Percentiles rank a stretch among this genome's conserved stretches.
phyloP scores from a whole-genome alignment of 805 yeast genomes.

The Wickerhamomyces subpelliculosus region DNA sequence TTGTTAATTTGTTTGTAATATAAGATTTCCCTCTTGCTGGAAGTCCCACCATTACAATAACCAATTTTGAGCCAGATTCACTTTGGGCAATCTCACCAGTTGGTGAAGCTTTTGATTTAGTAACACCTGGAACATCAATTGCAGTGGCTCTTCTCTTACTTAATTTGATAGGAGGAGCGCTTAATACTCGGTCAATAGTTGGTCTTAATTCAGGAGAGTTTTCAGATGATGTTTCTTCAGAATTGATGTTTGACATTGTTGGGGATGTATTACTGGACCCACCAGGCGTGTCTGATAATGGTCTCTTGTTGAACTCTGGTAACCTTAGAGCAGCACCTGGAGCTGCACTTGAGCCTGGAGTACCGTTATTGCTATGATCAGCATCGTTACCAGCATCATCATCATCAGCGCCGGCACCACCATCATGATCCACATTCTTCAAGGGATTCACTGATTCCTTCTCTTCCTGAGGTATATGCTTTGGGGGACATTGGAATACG shows the following conservation, averaged over 20 bases:
- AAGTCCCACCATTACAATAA: constrained; percentile 92
- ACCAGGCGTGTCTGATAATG: constrained; percentile 70
- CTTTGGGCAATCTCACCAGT: constrained; percentile 30
- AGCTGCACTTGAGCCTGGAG: too few species aligned
- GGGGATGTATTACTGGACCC: constrained; percentile 55
- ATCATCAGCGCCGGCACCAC: too few species aligned
- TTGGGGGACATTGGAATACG: not conserved
- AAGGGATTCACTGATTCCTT: not conserved
- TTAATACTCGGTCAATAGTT: not conserved
- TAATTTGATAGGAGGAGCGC: constrained; percentile 19
- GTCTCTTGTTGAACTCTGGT: constrained; percentile 65
- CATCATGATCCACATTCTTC: too few species aligned
- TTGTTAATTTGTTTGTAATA: constrained; percentile 81
- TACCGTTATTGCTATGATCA: too few species aligned
- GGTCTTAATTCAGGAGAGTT: constrained; percentile 22
- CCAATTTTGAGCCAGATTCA: constrained; percentile 78
- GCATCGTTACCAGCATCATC: too few species aligned
- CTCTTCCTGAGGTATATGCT: not conserved
- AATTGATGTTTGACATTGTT: constrained; percentile 19
- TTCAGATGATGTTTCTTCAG: constrained; percentile 22
- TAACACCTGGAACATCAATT: constrained; percentile 87
- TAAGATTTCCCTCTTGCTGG: constrained; percentile 96
- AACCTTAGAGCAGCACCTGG: too few species aligned
- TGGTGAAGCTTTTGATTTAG: constrained; percentile 67
- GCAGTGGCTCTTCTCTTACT: constrained; percentile 65